A percentile compares a stretch with the other conserved stretches of the same genome.
These are phyloP conservation scores for Hordeum pubiflorum DNA, from an alignment of 202 grass and related monocot species.

Conservation along the genomic window DNA sequence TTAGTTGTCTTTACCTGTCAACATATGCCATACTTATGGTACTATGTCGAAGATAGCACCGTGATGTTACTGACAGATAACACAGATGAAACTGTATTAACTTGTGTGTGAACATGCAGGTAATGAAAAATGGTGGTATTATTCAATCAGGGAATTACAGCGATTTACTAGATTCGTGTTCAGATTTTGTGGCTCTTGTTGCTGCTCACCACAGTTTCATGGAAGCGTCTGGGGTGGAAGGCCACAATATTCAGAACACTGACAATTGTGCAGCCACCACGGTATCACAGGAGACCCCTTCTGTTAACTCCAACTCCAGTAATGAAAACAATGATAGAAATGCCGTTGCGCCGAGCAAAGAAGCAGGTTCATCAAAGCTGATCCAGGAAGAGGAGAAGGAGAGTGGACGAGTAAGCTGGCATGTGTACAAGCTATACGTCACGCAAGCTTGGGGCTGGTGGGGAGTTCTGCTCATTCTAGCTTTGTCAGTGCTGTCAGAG, in stretches of 20 bases:
- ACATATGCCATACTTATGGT: background rate
- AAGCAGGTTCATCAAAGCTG: conserved; percentile 38
- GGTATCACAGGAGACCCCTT: background rate
- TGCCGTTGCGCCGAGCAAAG: background rate
- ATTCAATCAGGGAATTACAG: conserved; percentile 37
- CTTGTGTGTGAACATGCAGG: conserved; percentile 21
- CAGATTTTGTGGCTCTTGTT: conserved; percentile 48
- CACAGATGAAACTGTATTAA: background rate
- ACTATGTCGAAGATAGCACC: background rate
- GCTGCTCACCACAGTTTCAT: conserved; percentile 44
- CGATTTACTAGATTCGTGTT: conserved; percentile 38
- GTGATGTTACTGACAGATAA: background rate
- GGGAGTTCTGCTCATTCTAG: conserved; percentile 35
- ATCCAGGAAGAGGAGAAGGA: conserved; percentile 59
- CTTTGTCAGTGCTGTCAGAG: conserved; percentile 28
- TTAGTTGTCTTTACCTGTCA: background rate
- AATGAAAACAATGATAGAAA: background rate
- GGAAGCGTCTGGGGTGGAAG: conserved; percentile 23
- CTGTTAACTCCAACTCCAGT: conserved; percentile 9
- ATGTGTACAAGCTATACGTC: conserved; percentile 55
- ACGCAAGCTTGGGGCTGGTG: conserved; percentile 54
- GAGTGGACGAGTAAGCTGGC: conserved; percentile 48
- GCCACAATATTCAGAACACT: conserved; percentile 3
- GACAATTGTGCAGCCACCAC: background rate
- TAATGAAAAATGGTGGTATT: conserved; percentile 44